phyloP scores from a whole-genome alignment of 768 basidiomycete species.

The Chalciporus sphaerocephalus region DNA sequence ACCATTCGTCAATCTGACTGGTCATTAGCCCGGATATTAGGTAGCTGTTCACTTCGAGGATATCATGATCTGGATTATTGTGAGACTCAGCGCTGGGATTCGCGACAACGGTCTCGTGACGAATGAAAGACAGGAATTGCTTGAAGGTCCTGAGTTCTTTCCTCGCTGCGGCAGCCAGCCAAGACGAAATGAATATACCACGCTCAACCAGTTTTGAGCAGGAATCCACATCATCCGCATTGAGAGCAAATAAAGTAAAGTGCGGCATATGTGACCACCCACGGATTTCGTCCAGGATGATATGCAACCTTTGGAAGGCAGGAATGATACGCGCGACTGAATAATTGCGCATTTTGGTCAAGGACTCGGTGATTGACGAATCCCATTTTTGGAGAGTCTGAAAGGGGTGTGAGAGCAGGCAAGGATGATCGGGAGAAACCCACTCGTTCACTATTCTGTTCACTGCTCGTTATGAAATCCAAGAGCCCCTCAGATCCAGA shows the following conservation, averaged over 20 bases:
- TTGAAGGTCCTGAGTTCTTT: constrained; percentile 68
- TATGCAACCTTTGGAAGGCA: constrained; percentile 70
- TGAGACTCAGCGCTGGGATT: constrained; percentile 51
- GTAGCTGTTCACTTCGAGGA: constrained; percentile 78
- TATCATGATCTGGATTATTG: constrained; percentile 54
- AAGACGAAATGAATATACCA: constrained; percentile 60
- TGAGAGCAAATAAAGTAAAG: constrained; percentile 53
- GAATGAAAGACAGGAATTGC: constrained; percentile 76
- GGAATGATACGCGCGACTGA: constrained; percentile 67
- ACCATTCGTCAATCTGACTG: constrained; percentile 78
- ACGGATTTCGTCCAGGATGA: constrained; percentile 71
- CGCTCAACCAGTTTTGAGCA: constrained; percentile 51
- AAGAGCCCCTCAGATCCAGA: constrained; percentile 62
- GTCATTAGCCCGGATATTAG: constrained; percentile 63
- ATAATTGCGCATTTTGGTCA: constrained; percentile 69
- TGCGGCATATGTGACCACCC: constrained; percentile 74
- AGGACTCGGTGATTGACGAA: constrained; percentile 60
- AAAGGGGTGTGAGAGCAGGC: constrained; percentile 20
- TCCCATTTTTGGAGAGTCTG: constrained; percentile 86
- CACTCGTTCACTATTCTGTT: constrained; percentile 81
- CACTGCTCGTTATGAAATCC: constrained; percentile 74
- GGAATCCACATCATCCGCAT: constrained; percentile 43
- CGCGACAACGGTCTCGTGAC: constrained; percentile 53
- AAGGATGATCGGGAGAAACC: constrained; percentile 16
- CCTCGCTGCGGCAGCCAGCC: constrained; percentile 64